These are phyloP conservation scores for Stephania japonica DNA, from an alignment of 164 flowering plant species.

Conservation along the genomic window DNA sequence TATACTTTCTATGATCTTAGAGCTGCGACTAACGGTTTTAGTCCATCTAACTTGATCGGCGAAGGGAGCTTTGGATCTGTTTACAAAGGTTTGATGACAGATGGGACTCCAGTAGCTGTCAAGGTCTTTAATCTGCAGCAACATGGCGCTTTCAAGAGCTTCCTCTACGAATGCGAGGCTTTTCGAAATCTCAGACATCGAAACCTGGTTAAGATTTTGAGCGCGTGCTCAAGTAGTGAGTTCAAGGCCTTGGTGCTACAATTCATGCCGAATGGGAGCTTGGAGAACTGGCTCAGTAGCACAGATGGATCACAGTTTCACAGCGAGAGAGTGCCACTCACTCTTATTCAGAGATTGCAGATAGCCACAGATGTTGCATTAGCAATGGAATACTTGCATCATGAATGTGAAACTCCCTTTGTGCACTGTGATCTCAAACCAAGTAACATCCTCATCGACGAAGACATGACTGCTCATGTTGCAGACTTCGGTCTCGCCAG, in stretches of 20 bases:
- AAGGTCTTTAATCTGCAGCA: constrained; percentile 21
- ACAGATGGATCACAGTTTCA: not conserved
- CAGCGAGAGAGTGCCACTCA: constrained; percentile 1
- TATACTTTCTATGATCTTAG: constrained; percentile 14
- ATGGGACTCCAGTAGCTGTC: constrained; percentile 19
- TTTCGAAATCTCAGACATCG: constrained; percentile 18
- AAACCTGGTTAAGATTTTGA: constrained; percentile 23
- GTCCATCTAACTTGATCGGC: constrained; percentile 17
- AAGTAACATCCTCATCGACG: constrained; percentile 22
- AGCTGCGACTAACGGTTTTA: constrained; percentile 19
- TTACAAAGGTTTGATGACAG: constrained; percentile 14
- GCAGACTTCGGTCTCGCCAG: constrained; percentile 28
- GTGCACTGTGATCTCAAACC: constrained; percentile 31
- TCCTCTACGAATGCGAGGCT: constrained; percentile 22
- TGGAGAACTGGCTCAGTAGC: constrained; percentile 20
- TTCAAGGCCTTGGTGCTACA: constrained; percentile 25
- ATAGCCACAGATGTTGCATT: constrained; percentile 25
- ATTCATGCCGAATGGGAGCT: constrained; percentile 26
- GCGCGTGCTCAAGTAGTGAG: constrained; percentile 18
- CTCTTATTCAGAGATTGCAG: constrained; percentile 16
- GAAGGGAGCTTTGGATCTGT: constrained; percentile 24
- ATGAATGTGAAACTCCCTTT: constrained; percentile 17
- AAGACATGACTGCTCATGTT: constrained; percentile 26
- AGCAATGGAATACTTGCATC: constrained; percentile 31
- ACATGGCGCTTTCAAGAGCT: constrained; percentile 20